Base-by-base conservation (phyloP, 2,329 filamentous ascomycete genomes). In the Sarocladiaceae sp. region DNA sequence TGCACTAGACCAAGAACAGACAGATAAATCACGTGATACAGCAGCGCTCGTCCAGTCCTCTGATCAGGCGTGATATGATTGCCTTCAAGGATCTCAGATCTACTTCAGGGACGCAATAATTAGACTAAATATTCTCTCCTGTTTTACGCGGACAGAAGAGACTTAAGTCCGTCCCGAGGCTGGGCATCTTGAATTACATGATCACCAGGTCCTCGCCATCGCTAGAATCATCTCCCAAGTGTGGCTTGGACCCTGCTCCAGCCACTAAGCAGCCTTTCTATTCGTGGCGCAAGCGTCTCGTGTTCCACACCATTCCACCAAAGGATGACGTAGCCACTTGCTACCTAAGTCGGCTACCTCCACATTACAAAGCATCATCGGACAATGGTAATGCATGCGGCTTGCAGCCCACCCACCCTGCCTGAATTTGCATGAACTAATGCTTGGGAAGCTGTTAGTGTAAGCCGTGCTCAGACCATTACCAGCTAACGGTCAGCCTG, bases 331-430 rank as follows among this genome's bases (percentile, higher is more conserved):
- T 48, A 31, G 44, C 22, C 26, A 22, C 17, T 48, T 15, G 44
- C 33, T 48, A 48, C 44, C 44, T 48, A 48, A 48, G 25, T 31
- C n/a, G 15, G n/a, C 22, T 17, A 20, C 40, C 15, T 22, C 40
- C 23, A 46, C 44, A 48, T 48, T 48, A 48, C 44, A 31, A 48
- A 48, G 44, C 44, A 48, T 48, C 28, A n/a, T n/a, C n/a, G n/a
- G n/a, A n/a, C n/a, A n/a, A n/a, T n/a, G n/a, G n/a, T n/a, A n/a
- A n/a, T n/a, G n/a, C n/a, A n/a, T n/a, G n/a, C n/a, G n/a, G 37
- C 11, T 20, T 40, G 17, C 15, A 40, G 18, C 37, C 37, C 37
- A 7, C 37, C 20, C 23, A 10, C 8, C 4, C 11, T 20, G 37
- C 20, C 8, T 28, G 22, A 44, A 26, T 13, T 8, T 13, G 37